phyloP scores from a whole-genome alignment of 2,329 filamentous ascomycete genomes.

The Stemphylium beticola region DNA sequence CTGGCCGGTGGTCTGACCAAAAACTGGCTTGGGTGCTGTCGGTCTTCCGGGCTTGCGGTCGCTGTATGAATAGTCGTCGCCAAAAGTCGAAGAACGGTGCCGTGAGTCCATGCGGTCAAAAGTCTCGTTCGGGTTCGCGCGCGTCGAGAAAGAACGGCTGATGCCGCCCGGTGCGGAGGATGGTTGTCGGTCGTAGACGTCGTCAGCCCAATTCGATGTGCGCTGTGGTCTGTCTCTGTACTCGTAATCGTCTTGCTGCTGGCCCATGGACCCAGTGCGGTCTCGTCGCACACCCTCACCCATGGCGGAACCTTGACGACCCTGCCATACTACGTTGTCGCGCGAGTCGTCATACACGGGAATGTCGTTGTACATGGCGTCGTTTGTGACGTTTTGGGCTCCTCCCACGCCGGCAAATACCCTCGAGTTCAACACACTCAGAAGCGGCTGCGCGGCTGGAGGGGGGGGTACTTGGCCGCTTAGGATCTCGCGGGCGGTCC shows the following conservation, averaged over 20 bases:
- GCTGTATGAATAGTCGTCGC: constrained; percentile 60
- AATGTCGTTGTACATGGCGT: constrained; percentile 79
- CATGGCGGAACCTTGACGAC: constrained; percentile 71
- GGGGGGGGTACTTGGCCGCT: constrained; percentile 79
- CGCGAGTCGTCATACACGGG: constrained; percentile 85
- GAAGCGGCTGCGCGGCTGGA: constrained; percentile 80
- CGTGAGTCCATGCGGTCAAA: constrained; percentile 54
- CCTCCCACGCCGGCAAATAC: constrained; percentile 74
- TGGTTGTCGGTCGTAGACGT: constrained; percentile 69
- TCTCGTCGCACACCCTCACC: constrained; percentile 68
- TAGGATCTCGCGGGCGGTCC: constrained; percentile 82
- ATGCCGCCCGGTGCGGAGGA: constrained; percentile 43
- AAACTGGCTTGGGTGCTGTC: constrained; percentile 87
- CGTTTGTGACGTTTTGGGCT: constrained; percentile 20
- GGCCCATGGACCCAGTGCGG: constrained; percentile 49
- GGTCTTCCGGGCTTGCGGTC: constrained; percentile 76
- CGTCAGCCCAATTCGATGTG: constrained; percentile 76
- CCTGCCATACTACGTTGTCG: constrained; percentile 86
- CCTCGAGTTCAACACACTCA: constrained; percentile 83
- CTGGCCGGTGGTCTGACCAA: constrained; percentile 60
- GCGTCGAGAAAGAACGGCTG: constrained; percentile 58
- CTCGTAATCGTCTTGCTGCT: constrained; percentile 53
- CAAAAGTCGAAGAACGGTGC: constrained; percentile 51
- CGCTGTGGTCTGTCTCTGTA: constrained; percentile 65
- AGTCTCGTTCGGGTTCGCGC: constrained; percentile 57